Evolutionary conservation across 2,329 filamentous ascomycete species (phyloP), one percentile per base, ranked within the genome.

Genomic region (Ceratocystis eucalypticola): DNA sequence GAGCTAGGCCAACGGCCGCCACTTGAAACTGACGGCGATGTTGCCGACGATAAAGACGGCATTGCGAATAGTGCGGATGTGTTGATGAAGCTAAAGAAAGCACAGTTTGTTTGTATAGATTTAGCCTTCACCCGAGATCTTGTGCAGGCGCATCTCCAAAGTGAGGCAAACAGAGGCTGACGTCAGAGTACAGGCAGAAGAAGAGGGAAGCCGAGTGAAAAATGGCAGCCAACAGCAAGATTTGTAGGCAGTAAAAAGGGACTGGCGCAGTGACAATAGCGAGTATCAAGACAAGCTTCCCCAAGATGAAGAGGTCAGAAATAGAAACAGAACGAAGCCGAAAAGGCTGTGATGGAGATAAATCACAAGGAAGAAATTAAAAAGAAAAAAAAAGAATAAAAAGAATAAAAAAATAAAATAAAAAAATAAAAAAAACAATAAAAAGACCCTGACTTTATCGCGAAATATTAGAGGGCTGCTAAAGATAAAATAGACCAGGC

Each of bases 81-180:
- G 15, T 7, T n/a, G 33, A 45, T 59, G 50, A 10, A 17, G 48
- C 20, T 7, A 25, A 25, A 12, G 20, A 53, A 25, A 25, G 6
- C 20, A 7, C 20, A 7, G 48, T 25, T 59, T 59, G 53, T 30
- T 59, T 59, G 53, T 30, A 59, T 37, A 45, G 30, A 48, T 63
- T 63, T 22, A 63, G 44, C 61, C 61, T 63, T 41, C 61, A 33
- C n/a, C 61, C 12, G n/a, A 45, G 46, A 63, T 25, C 30, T 30
- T 63, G 61, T 48, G 44, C 61, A 48, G 61, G 61, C 61, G 61
- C 61, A 63, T 63, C 61, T 45, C 41, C 61, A 63, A 50, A 28
- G 61, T 28, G 48, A 48, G 25, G 44, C 22, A 28, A 63, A 6
- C 45, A 28, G 10, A 30, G 15, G 15, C 46, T 63, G 61, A 63